Base-by-base conservation (phyloP, 1,284 basidiomycete species). In the Golubevia pallescens region DNA sequence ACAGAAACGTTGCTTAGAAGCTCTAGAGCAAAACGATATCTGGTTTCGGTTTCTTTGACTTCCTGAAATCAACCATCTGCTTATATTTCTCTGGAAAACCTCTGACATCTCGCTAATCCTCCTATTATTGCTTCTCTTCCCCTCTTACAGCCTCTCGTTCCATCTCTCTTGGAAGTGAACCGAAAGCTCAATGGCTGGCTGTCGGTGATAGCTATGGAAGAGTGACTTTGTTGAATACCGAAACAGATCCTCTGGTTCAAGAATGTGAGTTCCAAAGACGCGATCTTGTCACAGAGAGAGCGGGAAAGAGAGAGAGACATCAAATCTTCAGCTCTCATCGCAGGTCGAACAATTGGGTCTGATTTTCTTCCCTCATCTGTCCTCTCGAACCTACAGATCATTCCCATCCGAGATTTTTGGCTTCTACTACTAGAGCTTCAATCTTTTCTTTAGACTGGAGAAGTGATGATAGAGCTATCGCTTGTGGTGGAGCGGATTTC, bases 131-230 rank as follows among this genome's bases (percentile, higher is more conserved):
- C 28, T 28, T 28, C 28, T 28, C 28, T 28, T 28, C 28, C 28
- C 28, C 28, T 28, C 28, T 28, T 28, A 28, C 28, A 28, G 28
- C 28, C 28, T 28, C 28, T 28, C 28, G 28, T 28, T 28, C 28
- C 28, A 28, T 28, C 28, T 28, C 28, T 28, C 28, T 28, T 28
- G 28, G 28, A 28, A 28, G 28, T 28, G 63, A 68, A 55, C 73
- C 69, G 1, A 61, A 67, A 1, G 67, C 77, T 16, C 78, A 78
- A 61, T 81, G 78, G 70, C 74, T 84, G 1, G 82, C 82, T 1
- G 75, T 80, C 0, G 82, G 82, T 32, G 77, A 79, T 62, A 80
- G 83, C 66, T 77, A 81, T 56, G 81, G 82, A 4, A 70, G 75
- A 14, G 67, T 84, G 56, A 70, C 72, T 3, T 70, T 84, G 2